A percentile compares a stretch with the other conserved stretches of the same genome.
Conservation (phyloP, 148 eudicot species). For the Salicornia ramosissima region DNA sequence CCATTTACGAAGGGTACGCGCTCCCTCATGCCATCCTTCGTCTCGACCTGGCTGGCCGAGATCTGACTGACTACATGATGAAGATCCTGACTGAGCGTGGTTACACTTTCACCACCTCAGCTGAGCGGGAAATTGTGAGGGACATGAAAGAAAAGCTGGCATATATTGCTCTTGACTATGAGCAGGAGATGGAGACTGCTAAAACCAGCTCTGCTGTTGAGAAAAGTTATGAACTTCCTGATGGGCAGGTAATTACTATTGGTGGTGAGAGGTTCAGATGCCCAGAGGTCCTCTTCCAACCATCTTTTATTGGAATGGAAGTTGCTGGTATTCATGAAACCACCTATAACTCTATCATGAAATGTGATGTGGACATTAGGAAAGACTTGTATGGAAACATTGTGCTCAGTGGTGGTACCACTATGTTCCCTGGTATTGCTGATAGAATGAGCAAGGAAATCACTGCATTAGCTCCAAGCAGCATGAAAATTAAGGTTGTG, state of each 20-base stretch:
- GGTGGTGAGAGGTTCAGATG: conserved; percentile 80
- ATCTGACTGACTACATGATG: conserved; percentile 69
- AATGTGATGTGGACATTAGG: conserved; percentile 80
- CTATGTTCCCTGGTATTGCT: conserved; percentile 78
- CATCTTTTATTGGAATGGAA: conserved; percentile 72
- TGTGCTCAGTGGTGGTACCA: conserved; percentile 76
- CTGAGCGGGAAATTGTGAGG: conserved; percentile 81
- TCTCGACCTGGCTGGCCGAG: conserved; percentile 76
- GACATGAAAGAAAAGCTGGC: conserved; percentile 74
- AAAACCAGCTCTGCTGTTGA: conserved; percentile 70
- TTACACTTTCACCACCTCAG: conserved; percentile 70
- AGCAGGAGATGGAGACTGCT: conserved; percentile 71
- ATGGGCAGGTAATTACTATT: conserved; percentile 79
- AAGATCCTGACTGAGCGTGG: conserved; percentile 77
- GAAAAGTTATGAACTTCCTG: conserved; percentile 74
- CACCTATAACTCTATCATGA: conserved; percentile 77
- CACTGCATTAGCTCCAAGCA: conserved; percentile 74
- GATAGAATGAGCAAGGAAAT: conserved; percentile 86
- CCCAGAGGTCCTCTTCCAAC: conserved; percentile 81
- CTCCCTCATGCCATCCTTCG: conserved; percentile 84
- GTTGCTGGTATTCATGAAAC: conserved; percentile 79
- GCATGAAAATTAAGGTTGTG: conserved; percentile 84
- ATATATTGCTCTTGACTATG: conserved; percentile 71
- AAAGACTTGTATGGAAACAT: conserved; percentile 75
- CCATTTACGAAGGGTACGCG: conserved; percentile 74